Evolutionary conservation across 202 grass and related monocot genomes (phyloP).

Genomic region (Tripidium arundinaceum): DNA sequence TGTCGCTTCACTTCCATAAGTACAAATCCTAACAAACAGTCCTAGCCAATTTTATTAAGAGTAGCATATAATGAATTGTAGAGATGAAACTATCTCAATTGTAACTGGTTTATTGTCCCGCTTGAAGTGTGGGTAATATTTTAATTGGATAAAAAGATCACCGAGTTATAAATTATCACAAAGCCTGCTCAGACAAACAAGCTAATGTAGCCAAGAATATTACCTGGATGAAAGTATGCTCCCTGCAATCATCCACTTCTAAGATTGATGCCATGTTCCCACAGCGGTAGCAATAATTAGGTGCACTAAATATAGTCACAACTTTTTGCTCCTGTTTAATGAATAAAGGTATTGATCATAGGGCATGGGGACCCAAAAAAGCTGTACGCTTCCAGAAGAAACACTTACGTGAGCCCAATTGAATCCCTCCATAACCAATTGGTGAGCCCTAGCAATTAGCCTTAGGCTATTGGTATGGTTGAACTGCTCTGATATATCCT

Average conservation of each 20-base stretch:
- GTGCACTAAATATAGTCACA: constrained; percentile 98
- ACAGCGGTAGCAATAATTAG: constrained; percentile 98
- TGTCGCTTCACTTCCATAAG: too few species aligned
- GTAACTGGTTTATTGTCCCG: too few species aligned
- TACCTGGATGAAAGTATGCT: constrained; percentile 98
- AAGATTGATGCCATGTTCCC: constrained; percentile 99
- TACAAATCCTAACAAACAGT: too few species aligned
- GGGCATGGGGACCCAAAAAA: background rate
- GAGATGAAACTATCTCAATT: too few species aligned
- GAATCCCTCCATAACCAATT: constrained; percentile 96
- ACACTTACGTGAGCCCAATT: constrained; percentile 96
- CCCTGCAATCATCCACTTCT: constrained; percentile 97
- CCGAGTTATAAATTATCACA: background rate
- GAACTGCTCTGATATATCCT: constrained; percentile 99
- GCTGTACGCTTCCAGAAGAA: background rate
- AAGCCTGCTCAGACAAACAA: background rate
- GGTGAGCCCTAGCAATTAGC: constrained; percentile 97
- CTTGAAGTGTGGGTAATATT: too few species aligned
- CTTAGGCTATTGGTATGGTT: constrained; percentile 95
- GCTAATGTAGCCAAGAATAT: background rate
- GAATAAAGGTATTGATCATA: constrained; percentile 29
- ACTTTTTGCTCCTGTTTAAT: constrained; percentile 93
- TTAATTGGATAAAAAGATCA: background rate
- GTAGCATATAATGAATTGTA: too few species aligned
- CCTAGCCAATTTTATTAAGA: too few species aligned